Evolutionary conservation across 2,329 filamentous ascomycete genomes (phyloP).

Genomic region (Cladosporium sp.): DNA sequence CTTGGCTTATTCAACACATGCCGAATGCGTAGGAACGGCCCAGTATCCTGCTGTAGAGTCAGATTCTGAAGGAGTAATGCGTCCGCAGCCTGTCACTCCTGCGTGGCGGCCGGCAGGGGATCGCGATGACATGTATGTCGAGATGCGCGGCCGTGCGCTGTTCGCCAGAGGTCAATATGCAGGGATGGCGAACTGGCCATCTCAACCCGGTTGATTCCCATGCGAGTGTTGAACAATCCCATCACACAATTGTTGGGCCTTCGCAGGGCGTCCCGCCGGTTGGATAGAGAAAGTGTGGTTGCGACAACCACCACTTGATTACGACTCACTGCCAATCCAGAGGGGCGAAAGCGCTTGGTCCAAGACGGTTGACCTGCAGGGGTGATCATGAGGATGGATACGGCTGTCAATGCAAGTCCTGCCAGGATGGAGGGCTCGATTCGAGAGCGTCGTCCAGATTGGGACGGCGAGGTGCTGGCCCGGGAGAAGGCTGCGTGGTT

Average conservation of each 20-base stretch:
- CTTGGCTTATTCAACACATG: background rate
- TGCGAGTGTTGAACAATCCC: background rate
- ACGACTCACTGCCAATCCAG: no score
- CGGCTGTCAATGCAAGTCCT: slow-evolving; percentile 8
- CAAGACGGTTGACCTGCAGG: background rate
- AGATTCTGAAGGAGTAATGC: background rate
- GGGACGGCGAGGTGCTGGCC: slow-evolving; percentile 2
- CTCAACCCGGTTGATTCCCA: slow-evolving; percentile 5
- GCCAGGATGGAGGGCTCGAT: background rate
- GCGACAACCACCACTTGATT: no score
- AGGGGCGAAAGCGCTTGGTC: no score
- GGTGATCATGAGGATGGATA: slow-evolving; percentile 1
- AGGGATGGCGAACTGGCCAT: background rate
- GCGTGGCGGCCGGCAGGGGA: slow-evolving; percentile 2
- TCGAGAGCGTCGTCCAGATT: slow-evolving; percentile 1
- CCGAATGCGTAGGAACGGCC: background rate
- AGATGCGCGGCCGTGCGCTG: background rate
- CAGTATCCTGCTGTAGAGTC: background rate
- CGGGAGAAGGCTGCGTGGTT: background rate
- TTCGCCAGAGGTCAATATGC: slow-evolving; percentile 1
- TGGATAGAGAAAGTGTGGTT: no score
- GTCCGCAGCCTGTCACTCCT: background rate
- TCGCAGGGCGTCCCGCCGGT: no score
- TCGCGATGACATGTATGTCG: background rate
- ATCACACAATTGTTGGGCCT: background rate